Conservation (phyloP, 2,329 filamentous ascomycete genomes). For the Alternaria ethzedia region DNA sequence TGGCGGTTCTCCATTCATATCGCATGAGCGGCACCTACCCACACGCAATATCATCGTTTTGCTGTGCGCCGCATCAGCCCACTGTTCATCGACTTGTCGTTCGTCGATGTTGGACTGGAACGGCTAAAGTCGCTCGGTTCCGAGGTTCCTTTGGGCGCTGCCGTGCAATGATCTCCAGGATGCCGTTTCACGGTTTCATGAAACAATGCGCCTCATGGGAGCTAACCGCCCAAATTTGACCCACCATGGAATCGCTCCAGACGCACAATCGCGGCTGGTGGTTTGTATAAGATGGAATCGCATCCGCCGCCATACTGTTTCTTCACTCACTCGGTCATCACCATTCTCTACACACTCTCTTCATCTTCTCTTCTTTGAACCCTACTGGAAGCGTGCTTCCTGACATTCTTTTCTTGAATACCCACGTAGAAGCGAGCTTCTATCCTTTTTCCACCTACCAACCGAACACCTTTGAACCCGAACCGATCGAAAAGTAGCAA, state of each 20-base stretch:
- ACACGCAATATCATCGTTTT: background rate
- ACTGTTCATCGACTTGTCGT: background rate
- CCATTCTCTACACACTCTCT: constrained; percentile 9
- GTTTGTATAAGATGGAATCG: constrained; percentile 3
- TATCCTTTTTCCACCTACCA: background rate
- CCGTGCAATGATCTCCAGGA: constrained; percentile 31
- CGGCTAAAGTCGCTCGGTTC: background rate
- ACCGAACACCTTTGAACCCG: background rate
- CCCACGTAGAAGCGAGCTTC: constrained; percentile 23
- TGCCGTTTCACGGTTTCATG: constrained; percentile 27
- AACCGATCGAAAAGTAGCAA: background rate
- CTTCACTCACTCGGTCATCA: constrained; percentile 10
- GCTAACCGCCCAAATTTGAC: constrained; percentile 2
- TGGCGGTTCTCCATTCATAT: background rate
- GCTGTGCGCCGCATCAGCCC: background rate
- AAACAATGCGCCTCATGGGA: constrained; percentile 15
- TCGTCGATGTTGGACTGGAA: background rate
- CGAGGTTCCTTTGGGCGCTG: background rate
- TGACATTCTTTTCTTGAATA: constrained; percentile 25
- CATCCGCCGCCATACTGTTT: background rate
- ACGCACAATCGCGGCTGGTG: background rate
- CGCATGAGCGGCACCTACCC: background rate
- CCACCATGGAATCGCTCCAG: background rate
- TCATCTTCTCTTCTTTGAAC: constrained; percentile 3
- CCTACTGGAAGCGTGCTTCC: constrained; percentile 30